Base-by-base conservation (phyloP, 805 yeast genomes). In the Candida jianshihensis region DNA sequence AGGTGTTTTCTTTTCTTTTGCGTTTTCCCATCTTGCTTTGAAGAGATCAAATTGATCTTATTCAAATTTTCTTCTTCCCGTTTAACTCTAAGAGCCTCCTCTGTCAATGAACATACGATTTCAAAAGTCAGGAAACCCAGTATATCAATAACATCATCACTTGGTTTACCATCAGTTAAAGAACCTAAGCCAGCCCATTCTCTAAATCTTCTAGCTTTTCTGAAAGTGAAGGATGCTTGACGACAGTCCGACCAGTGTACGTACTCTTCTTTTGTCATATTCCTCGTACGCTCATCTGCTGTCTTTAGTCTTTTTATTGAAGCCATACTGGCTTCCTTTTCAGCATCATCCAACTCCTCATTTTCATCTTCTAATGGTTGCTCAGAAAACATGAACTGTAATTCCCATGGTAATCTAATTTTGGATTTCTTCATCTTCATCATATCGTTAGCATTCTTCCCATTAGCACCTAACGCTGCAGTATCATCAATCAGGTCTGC, bases 231-330 rank as follows among this genome's bases (percentile, higher is more conserved):
- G 40, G 94, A 81, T 1, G 97, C 97, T 59, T 92, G 98, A 43
- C 98, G 75, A 61, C 98, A 92, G 54, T 92, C 98, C 11, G 96
- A 85, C 97, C 97, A 92, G 57, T 92, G 98, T 14, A 89, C 98
- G 53, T 92, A 92, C 56, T 92, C 98, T 51, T 92, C 96, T 53
- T 79, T 82, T 1, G 98, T 92, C 98, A 92, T 92, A 47, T 81
- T 73, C 45, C 70, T 75, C 0, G 98, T 92, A 43, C 98, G 70
- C 35, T 92, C 96, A 60, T 92, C 98, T 4, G 97, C 97, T 59
- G 76, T 79, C 51, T 88, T 87, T 46, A 92, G 70, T 39, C 97
- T 68, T 57, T 88, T 87, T 57, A 87, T 63, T n/a, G 95, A 86
- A 0, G 95, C 92, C 20, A 81, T 59, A 24, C 87, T 81, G 5